Base-by-base conservation (phyloP, 2,329 filamentous ascomycete genomes). In the Teratosphaeria gauchensis region DNA sequence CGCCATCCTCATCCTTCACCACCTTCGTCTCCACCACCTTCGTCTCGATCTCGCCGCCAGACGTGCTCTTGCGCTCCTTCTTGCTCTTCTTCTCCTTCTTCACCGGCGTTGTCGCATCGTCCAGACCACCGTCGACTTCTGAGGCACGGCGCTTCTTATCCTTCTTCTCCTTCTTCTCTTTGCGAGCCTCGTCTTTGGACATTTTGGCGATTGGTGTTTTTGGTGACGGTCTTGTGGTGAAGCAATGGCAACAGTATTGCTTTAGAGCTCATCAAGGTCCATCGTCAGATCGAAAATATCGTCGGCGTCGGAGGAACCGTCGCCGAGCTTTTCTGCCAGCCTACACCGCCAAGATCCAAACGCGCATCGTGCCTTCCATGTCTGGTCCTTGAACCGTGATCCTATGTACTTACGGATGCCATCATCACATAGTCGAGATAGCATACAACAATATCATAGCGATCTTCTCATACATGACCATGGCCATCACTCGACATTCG, bases 11-110 rank as follows among this genome's bases (percentile, higher is more conserved):
- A n/a, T 65, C 64, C 51, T 63, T 65, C 16, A 68, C 69, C 14
- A 63, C 63, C 21, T 52, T 52, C 2, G 19, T n/a, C 48, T 52
- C 75, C 75, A 71, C 64, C 53, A 85, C 75, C 65, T 79, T 80
- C 53, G 78, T 51, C 16, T 57, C 55, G 31, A 46, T 6, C 4
- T 21, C 56, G 4, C 4, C 19, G 31, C 30, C 16, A 5, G 46
- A 19, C 21, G 64, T 65, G 53, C 60, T 62, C 66, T 71, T 70
- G 61, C 69, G 67, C 63, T 71, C 72, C 66, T 72, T 72, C 62
- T 70, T 69, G 62, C 69, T 64, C 61, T 70, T 69, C 64, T 69
- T 69, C 58, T 62, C 62, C 57, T 63, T 63, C 31, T 64, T 64
- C 53, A 68, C 66, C 30, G 65, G 66, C 58, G 57, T 58, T 53